Percentiles rank a stretch among this genome's conserved stretches.
Evolutionary conservation across 306 rosid species (phyloP).

Genomic region (Heteromeles arbutifolia): DNA sequence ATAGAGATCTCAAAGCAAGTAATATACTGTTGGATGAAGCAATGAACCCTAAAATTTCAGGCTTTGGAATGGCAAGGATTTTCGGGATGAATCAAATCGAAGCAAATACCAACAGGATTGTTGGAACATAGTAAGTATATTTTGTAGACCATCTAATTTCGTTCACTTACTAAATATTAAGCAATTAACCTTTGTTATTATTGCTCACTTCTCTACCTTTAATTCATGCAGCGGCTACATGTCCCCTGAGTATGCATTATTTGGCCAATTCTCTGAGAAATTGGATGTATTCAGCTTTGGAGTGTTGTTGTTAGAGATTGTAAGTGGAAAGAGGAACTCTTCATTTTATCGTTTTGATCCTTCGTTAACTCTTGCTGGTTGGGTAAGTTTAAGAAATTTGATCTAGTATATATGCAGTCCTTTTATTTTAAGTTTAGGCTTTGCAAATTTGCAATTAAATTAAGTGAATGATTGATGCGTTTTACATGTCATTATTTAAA

Average conservation of each 20-base stretch:
- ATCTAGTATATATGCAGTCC: too few relatives aligned
- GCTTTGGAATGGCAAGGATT: constrained; percentile 22
- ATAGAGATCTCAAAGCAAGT: constrained; percentile 22
- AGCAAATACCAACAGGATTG: constrained; percentile 5
- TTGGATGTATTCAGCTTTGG: constrained; percentile 19
- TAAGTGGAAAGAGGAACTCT: constrained; percentile 20
- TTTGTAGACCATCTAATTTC: background rate
- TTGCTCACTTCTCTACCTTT: background rate
- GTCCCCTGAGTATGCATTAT: constrained; percentile 16
- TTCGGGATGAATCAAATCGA: constrained; percentile 7
- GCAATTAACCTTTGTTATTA: background rate
- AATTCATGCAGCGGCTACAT: constrained; percentile 10
- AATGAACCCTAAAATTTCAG: constrained; percentile 16
- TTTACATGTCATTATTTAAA: background rate
- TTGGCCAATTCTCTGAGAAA: constrained; percentile 3
- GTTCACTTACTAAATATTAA: background rate
- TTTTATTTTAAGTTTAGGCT: background rate
- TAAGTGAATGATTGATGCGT: background rate
- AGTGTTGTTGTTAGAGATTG: constrained; percentile 9
- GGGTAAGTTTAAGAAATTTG: constrained; percentile 1
- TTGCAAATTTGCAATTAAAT: background rate
- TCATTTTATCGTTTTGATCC: background rate
- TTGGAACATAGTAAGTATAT: constrained; percentile 22
- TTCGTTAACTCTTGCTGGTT: background rate
- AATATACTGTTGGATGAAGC: constrained; percentile 7